These are phyloP conservation scores for Penicillium decumbens DNA, from an alignment of 2,329 filamentous ascomycete genomes.

Conservation along the genomic window DNA sequence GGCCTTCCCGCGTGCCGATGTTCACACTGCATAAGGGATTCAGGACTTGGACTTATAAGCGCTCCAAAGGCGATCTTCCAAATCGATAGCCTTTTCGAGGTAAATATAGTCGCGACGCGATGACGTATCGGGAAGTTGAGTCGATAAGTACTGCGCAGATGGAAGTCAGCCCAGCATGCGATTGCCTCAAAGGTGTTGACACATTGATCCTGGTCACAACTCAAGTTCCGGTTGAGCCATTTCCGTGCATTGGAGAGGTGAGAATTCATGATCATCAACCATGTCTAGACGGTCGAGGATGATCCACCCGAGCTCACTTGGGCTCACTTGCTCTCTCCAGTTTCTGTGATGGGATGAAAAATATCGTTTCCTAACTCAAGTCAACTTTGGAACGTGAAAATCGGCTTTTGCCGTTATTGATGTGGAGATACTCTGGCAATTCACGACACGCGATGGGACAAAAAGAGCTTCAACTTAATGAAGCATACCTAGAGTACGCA, in stretches of 20 bases:
- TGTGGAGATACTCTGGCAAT: no score
- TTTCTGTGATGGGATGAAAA: conserved; percentile 16
- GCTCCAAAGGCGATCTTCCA: conserved; percentile 81
- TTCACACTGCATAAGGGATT: conserved; percentile 85
- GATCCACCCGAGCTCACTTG: conserved; percentile 19
- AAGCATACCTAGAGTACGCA: no score
- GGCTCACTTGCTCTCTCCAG: conserved; percentile 18
- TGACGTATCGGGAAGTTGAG: conserved; percentile 9
- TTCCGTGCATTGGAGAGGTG: conserved; percentile 14
- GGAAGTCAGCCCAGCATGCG: conserved; percentile 28
- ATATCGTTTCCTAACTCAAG: background rate
- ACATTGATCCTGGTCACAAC: conserved; percentile 18
- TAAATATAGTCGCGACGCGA: conserved; percentile 77
- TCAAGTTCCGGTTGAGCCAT: conserved; percentile 11
- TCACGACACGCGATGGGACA: background rate
- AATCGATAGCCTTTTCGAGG: conserved; percentile 85
- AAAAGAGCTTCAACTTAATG: background rate
- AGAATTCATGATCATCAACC: conserved; percentile 16
- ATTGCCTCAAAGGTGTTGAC: conserved; percentile 29
- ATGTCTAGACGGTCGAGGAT: conserved; percentile 21
- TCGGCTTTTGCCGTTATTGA: background rate
- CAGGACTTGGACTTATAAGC: conserved; percentile 78
- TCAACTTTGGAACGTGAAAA: background rate
- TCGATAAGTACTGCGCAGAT: conserved; percentile 22
- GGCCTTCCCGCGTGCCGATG: conserved; percentile 66